Base-by-base conservation (phyloP, 2,329 filamentous ascomycete genomes). In the Plenodomus tracheiphilus region DNA sequence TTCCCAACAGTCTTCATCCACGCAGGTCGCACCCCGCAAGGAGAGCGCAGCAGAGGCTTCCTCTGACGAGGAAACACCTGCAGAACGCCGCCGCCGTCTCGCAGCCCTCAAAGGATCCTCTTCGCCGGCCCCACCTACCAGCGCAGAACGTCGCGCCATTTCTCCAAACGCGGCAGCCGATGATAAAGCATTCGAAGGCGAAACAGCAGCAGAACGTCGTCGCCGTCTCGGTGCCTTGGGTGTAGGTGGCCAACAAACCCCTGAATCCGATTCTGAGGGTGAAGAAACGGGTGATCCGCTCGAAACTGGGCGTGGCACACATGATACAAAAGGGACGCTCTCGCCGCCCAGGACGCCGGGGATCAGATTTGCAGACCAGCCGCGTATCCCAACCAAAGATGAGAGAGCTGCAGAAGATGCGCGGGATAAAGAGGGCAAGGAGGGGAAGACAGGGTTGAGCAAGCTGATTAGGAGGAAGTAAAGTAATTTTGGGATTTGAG, bases 161-260 rank as follows among this genome's bases (percentile, higher is more conserved):
- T 47, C 56, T 22, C 43, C 51, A 1, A 43, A 40, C 16, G 46
- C 42, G 13, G 62, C 39, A 38, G 66, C 66, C 49, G 78, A 80
- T 1, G 49, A 45, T 3, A 35, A 37, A 15, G 53, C 50, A 2
- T 58, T 65, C 13, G 77, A 76, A 28, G 78, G 75, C 28, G 89
- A 92, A 72, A 91, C 88, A 0, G 85, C 87, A 0, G 89, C 88
- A 0, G 89, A 93, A 70, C 79, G 86, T 47, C 81, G 87, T 35
- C 79, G 89, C 44, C 82, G 89, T 60, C 84, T 91, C 61, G 88
- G 88, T 1, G 89, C 89, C 1, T 74, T 93, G 1, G 88, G 88
- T 9, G 77, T 88, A 19, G 59, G 59, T 19, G 53, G 60, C 11
- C 62, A 66, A 19, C 52, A 65, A 6, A 51, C 59, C 1, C 58